Evolutionary conservation across 1,284 basidiomycete species (phyloP).

Genomic region (Cryptococcus sp.): DNA sequence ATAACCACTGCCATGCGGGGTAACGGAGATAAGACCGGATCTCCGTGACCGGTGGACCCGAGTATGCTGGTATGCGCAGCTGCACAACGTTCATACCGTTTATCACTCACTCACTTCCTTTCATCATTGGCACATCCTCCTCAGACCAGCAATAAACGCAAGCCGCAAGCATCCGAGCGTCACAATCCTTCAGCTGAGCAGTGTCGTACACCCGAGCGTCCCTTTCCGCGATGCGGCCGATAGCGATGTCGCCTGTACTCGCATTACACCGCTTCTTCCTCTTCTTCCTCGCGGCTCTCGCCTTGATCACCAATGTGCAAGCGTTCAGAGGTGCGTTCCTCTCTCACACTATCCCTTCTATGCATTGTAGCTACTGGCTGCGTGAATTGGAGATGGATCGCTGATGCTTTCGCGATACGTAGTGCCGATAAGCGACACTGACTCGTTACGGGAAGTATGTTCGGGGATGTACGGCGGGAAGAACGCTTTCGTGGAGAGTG

Average conservation of each 20-base stretch:
- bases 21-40: too few relatives aligned
- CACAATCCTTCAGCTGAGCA: too few relatives aligned
- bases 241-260: background rate
- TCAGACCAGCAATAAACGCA: too few relatives aligned
- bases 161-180: too few relatives aligned
- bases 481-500: conserved; percentile 83
- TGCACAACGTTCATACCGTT: too few relatives aligned
- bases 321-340: background rate
- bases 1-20: too few relatives aligned
- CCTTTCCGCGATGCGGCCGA: too few relatives aligned
- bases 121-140: too few relatives aligned
- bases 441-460: conserved; percentile 76
- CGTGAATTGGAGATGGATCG: background rate
- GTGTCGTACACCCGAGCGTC: too few relatives aligned
- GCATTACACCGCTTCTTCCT: background rate
- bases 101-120: too few relatives aligned
- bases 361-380: background rate
- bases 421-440: conserved; percentile 59
- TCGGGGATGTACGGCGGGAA: conserved; percentile 88
- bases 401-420: conserved; percentile 1
- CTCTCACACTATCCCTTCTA: background rate
- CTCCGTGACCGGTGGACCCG: too few relatives aligned
- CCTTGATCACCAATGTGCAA: background rate
- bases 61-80: too few relatives aligned
- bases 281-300: background rate